Percentiles rank a stretch among this genome's conserved stretches.
Conservation (phyloP, 1,284 basidiomycete species). For the Pyrrhoderma noxium region DNA sequence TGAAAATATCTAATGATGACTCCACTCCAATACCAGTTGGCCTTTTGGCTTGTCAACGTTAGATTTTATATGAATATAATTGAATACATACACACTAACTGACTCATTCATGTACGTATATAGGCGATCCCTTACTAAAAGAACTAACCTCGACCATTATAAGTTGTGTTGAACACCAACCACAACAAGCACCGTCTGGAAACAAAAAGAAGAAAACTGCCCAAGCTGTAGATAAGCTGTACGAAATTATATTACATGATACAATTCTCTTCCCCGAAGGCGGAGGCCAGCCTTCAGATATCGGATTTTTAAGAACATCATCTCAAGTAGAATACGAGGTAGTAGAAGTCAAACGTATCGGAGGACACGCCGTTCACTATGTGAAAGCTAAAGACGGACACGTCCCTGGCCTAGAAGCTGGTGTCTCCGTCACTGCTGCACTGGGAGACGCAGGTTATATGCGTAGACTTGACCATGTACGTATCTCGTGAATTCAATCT, state of each 20-base stretch:
- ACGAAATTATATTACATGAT: constrained; percentile 69
- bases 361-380: constrained; percentile 75
- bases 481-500: constrained; percentile 24
- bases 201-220: constrained; percentile 42
- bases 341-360: constrained; percentile 63
- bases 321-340: constrained; percentile 50
- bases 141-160: constrained; percentile 49
- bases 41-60: constrained; percentile 66
- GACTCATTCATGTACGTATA: too few species aligned
- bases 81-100: too few species aligned
- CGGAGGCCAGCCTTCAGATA: constrained; percentile 81
- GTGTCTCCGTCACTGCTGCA: constrained; percentile 46
- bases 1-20: constrained; percentile 45
- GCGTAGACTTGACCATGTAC: constrained; percentile 72
- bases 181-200: constrained; percentile 29
- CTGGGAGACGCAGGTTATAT: constrained; percentile 60
- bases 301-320: constrained; percentile 48
- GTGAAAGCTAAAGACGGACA: constrained; percentile 43
- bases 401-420: constrained; percentile 40
- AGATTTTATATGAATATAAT: constrained; percentile 19
- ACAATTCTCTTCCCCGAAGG: constrained; percentile 89
- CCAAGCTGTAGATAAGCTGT: constrained; percentile 41
- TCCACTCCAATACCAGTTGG: constrained; percentile 56
- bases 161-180: constrained; percentile 37
- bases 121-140: constrained; percentile 60